Evolutionary conservation across 129 eudicot genomes (phyloP).

Genomic region (Calendula officinalis): DNA sequence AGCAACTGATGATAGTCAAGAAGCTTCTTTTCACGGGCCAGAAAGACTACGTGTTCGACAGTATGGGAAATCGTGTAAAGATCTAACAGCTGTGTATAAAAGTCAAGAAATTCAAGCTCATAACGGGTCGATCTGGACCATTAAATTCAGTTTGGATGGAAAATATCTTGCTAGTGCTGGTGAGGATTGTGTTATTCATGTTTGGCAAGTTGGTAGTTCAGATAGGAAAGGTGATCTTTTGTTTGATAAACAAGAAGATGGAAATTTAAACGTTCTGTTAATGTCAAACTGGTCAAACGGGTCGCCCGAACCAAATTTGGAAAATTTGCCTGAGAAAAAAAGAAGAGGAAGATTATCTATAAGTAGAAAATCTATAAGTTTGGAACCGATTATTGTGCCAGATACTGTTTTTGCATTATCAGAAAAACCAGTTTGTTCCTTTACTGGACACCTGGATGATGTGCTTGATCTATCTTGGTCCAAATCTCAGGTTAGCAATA

Average conservation of each 20-base stretch:
- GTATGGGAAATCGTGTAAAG: constrained; percentile 84
- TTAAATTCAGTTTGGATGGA: constrained; percentile 89
- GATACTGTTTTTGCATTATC: constrained; percentile 79
- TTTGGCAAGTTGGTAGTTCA: constrained; percentile 81
- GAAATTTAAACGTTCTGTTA: constrained; percentile 62
- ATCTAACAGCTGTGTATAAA: constrained; percentile 73
- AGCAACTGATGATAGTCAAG: constrained; percentile 97
- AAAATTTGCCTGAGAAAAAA: constrained; percentile 59
- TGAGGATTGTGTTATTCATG: constrained; percentile 86
- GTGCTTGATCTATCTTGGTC: constrained; percentile 99
- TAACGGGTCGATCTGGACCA: constrained; percentile 88
- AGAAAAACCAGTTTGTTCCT: constrained; percentile 89
- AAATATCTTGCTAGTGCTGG: constrained; percentile 97
- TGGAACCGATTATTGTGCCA: constrained; percentile 82
- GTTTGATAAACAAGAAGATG: constrained; percentile 86
- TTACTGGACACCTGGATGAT: constrained; percentile 77
- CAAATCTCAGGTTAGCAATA: constrained; percentile 81
- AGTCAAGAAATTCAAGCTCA: constrained; percentile 95
- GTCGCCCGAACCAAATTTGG: constrained; percentile 52
- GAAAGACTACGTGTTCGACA: constrained; percentile 77
- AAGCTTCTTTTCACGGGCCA: constrained; percentile 83
- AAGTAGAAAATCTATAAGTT: constrained; percentile 79
- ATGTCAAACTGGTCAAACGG: constrained; percentile 70
- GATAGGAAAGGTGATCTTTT: constrained; percentile 90
- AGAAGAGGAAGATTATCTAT: constrained; percentile 88